A percentile compares a stretch with the other conserved stretches of the same genome.
Evolutionary conservation across 2,329 filamentous ascomycete genomes (phyloP).

Genomic region (Pseudogymnoascus verrucosus): DNA sequence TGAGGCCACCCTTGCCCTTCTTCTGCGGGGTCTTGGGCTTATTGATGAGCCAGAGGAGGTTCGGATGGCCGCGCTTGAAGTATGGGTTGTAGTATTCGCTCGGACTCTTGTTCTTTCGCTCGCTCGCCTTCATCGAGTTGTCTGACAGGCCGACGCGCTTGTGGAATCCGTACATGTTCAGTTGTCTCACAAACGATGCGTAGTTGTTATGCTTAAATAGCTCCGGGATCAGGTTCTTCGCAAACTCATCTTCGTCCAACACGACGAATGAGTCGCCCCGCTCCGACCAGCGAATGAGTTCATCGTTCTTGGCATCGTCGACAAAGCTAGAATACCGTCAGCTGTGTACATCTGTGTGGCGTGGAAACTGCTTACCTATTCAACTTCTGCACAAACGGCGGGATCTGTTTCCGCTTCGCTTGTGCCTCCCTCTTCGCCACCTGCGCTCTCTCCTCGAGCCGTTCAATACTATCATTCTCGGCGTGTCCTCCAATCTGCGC

Average conservation of each 20-base stretch:
- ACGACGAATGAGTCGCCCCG: conserved; percentile 96
- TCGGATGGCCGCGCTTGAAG: conserved; percentile 87
- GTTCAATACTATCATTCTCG: conserved; percentile 65
- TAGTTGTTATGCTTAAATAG: conserved; percentile 77
- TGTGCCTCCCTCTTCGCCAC: conserved; percentile 81
- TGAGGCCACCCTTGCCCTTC: conserved; percentile 39
- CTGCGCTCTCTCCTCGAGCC: conserved; percentile 70
- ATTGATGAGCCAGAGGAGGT: conserved; percentile 91
- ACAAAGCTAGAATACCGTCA: conserved; percentile 60
- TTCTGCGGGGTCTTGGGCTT: conserved; percentile 68
- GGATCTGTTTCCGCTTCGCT: conserved; percentile 88
- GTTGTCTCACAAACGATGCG: conserved; percentile 65
- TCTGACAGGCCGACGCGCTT: conserved; percentile 82
- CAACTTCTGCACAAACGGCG: conserved; percentile 94
- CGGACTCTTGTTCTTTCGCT: conserved; percentile 93
- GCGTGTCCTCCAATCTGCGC: conserved; percentile 33
- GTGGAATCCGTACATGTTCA: conserved; percentile 59
- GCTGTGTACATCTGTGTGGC: conserved; percentile 16
- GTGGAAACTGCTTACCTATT: conserved; percentile 63
- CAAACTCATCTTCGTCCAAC: conserved; percentile 86
- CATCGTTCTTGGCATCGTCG: conserved; percentile 85
- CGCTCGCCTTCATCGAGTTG: conserved; percentile 95
- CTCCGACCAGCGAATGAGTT: conserved; percentile 94
- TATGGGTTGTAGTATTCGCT: conserved; percentile 98
- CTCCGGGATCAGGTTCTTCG: conserved; percentile 64